Conservation (phyloP, 1,284 basidiomycete species). For the Schizopora paradoxa region DNA sequence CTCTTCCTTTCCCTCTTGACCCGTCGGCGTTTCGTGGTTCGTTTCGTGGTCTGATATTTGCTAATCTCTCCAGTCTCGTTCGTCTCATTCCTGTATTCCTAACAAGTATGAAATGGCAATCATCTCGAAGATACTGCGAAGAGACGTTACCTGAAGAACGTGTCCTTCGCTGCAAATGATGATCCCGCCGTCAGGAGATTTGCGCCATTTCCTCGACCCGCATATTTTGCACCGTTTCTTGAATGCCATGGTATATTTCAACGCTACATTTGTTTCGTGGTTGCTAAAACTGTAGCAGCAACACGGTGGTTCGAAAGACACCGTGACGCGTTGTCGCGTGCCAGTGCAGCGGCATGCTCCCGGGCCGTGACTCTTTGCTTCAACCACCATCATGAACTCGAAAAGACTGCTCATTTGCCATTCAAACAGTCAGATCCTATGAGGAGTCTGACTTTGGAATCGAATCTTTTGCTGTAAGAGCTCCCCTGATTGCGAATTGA, state of each 20-base stretch:
- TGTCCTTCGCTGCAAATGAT: slow-evolving; percentile 77
- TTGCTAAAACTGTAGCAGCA: too few species aligned
- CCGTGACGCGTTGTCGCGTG: too few species aligned
- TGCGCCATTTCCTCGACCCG: slow-evolving; percentile 75
- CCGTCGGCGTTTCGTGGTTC: slow-evolving; percentile 49
- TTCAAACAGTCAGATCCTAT: too few species aligned
- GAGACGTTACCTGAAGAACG: slow-evolving; percentile 55
- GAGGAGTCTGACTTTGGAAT: too few species aligned
- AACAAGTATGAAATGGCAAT: not conserved
- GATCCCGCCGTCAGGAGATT: slow-evolving; percentile 64
- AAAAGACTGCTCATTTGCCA: too few species aligned
- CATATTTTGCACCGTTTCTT: slow-evolving; percentile 60
- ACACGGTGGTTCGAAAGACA: too few species aligned
- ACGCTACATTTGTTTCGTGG: not conserved
- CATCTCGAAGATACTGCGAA: slow-evolving; percentile 10
- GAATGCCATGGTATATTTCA: slow-evolving; percentile 40
- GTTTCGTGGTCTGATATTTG: slow-evolving; percentile 54
- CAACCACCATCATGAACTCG: too few species aligned
- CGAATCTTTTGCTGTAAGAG: too few species aligned
- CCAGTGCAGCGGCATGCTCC: too few species aligned
- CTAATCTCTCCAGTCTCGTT: slow-evolving; percentile 54
- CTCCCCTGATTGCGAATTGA: too few species aligned
- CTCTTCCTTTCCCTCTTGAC: slow-evolving; percentile 45
- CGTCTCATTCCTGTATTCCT: slow-evolving; percentile 74
- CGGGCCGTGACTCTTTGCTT: too few species aligned